Percentiles rank a stretch among this genome's conserved stretches.
Conservation (phyloP, 441 rosid species). For the Corymbia calophylla region DNA sequence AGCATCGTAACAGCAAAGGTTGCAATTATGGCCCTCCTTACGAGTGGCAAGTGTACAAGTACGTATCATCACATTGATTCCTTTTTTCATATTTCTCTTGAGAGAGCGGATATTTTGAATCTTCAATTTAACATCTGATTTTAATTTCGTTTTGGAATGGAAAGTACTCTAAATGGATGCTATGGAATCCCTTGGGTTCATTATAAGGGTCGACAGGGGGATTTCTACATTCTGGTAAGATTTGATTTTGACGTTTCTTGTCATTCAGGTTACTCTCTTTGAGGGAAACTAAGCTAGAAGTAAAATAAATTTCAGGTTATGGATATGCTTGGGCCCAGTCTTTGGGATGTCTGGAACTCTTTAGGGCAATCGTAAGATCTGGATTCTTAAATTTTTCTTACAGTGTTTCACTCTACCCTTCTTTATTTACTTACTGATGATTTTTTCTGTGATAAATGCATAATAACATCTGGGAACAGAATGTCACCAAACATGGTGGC, state of each 20-base stretch:
- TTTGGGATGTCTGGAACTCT: constrained; percentile 97
- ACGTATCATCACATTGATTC: constrained; percentile 7
- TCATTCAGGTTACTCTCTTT: constrained; percentile 2
- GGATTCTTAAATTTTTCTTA: not conserved
- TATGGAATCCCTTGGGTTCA: constrained; percentile 92
- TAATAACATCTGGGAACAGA: constrained; percentile 28
- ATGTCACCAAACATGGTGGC: constrained; percentile 87
- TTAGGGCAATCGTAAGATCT: constrained; percentile 71
- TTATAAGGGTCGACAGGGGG: constrained; percentile 94
- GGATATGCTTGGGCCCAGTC: constrained; percentile 98
- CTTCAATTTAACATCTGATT: not conserved
- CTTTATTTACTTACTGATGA: not conserved
- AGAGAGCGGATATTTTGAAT: not conserved
- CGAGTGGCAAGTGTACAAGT: constrained; percentile 99
- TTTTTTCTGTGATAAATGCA: not conserved
- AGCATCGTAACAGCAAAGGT: constrained; percentile 93
- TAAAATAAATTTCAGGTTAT: constrained; percentile 54
- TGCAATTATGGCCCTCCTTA: constrained; percentile 96
- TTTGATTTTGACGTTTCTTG: not conserved
- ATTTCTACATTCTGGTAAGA: constrained; percentile 88
- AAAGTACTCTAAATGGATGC: constrained; percentile 76
- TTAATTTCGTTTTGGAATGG: not conserved
- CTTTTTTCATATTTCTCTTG: not conserved
- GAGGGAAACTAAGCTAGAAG: not conserved
- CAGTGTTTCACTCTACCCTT: not conserved